A percentile compares a stretch with the other conserved stretches of the same genome.
Evolutionary conservation across 805 yeast species (phyloP).

Genomic region (Kluyveromyces aestuarii): DNA sequence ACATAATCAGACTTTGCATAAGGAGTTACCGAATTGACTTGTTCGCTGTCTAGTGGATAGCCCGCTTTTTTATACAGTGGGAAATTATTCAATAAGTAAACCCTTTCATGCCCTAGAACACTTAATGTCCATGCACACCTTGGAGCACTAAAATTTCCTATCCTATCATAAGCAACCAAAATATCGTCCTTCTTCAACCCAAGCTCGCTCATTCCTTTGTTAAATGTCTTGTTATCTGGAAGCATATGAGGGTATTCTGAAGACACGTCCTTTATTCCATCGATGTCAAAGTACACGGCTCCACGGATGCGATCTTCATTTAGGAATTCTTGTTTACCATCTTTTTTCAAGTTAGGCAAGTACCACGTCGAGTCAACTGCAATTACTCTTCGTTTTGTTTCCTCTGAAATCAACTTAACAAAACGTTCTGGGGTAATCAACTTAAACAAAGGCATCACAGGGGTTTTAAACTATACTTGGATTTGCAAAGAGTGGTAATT

Average conservation of each 20-base stretch:
- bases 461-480: not conserved
- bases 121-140: slow-evolving; percentile 88
- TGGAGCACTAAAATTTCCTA: slow-evolving; percentile 81
- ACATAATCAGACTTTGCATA: slow-evolving; percentile 26
- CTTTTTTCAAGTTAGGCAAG: slow-evolving; percentile 63
- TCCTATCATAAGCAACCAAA: slow-evolving; percentile 75
- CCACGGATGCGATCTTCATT: slow-evolving; percentile 49
- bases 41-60: slow-evolving; percentile 35
- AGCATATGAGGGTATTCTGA: slow-evolving; percentile 87
- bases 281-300: slow-evolving; percentile 73
- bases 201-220: slow-evolving; percentile 39
- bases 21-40: slow-evolving; percentile 9
- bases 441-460: slow-evolving; percentile 18
- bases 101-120: slow-evolving; percentile 65
- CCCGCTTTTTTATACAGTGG: slow-evolving; percentile 39
- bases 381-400: slow-evolving; percentile 28
- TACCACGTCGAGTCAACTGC: slow-evolving; percentile 91
- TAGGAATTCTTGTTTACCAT: slow-evolving; percentile 49
- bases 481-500: not conserved
- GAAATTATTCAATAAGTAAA: slow-evolving; percentile 64
- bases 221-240: slow-evolving; percentile 53
- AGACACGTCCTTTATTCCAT: slow-evolving; percentile 46
- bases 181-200: slow-evolving; percentile 51
- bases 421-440: slow-evolving; percentile 23
- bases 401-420: slow-evolving; percentile 13